Conservation (phyloP, 1,284 basidiomycete species). For the Macrocystidia cucumis region DNA sequence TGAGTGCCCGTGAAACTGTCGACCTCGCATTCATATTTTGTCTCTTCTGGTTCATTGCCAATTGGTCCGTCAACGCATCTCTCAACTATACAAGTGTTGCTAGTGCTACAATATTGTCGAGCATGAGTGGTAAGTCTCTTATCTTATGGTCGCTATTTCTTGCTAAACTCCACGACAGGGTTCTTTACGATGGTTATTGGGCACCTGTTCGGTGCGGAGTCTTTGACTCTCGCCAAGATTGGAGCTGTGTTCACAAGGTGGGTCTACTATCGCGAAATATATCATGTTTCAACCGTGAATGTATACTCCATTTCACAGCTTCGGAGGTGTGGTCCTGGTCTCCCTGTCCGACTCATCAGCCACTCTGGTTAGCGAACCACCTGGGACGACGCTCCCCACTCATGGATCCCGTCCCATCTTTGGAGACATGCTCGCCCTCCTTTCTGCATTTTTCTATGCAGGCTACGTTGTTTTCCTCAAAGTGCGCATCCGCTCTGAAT, state of each 20-base stretch:
- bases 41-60: conserved; percentile 86
- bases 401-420: conserved; percentile 29
- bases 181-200: conserved; percentile 93
- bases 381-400: conserved; percentile 10
- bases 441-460: conserved; percentile 85
- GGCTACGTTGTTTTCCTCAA: conserved; percentile 92
- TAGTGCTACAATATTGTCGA: conserved; percentile 83
- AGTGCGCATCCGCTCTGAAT: conserved; percentile 76
- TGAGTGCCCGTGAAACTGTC: conserved; percentile 70
- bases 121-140: conserved; percentile 73
- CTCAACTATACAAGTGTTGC: conserved; percentile 86
- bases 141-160: not conserved
- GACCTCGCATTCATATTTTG: conserved; percentile 74
- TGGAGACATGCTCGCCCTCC: conserved; percentile 75
- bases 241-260: conserved; percentile 80
- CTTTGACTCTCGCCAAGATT: conserved; percentile 69
- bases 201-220: conserved; percentile 79
- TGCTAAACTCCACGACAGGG: conserved; percentile 38
- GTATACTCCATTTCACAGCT: conserved; percentile 41
- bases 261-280: conserved; percentile 11
- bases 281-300: conserved; percentile 1
- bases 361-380: conserved; percentile 11
- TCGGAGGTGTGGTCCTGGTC: conserved; percentile 82
- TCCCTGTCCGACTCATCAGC: conserved; percentile 67
- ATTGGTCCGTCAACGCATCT: conserved; percentile 82